Evolutionary conservation across 2,329 filamentous ascomycete species (phyloP), one percentile per base, ranked within the genome.

Genomic region (Colletotrichum spinosum): DNA sequence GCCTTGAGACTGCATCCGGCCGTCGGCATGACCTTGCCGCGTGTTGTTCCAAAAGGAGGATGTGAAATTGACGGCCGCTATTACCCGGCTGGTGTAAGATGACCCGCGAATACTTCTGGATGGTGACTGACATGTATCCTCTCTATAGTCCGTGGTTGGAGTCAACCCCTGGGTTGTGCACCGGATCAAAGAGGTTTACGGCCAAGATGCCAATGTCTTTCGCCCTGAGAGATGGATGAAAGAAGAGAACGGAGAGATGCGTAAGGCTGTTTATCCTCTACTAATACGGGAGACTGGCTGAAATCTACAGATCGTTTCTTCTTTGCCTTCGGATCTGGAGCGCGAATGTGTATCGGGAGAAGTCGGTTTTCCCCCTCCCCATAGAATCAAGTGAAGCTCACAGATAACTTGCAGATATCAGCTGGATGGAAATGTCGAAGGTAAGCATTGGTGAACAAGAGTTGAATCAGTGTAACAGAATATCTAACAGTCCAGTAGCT

Each of bases 81-180:
- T 49, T 66, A 73, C 34, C 68, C 69, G 1, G 72, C 67, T n/a
- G 72, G 71, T 4, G 72, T 72, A 39, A 39, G 51, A 15, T 34
- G 4, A 25, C 4, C 25, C 25, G 25, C 13, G 8, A 34, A 10
- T 7, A 15, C 2, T 15, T 5, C 25, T 25, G 25, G 25, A 25
- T 25, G 25, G 25, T 25, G 25, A 6, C 8, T 25, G 13, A 15
- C 2, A 2, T 15, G 35, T 4, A 12, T 4, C 15, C 8, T 9
- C 10, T 13, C 2, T 25, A 3, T 9, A 62, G 59, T 52, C 46
- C 2, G 69, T 71, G 38, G 69, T 73, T 6, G 69, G 69, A 11
- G 69, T 72, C 15, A 72, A 71, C 15, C 71, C 70, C 10, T 74
- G 71, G 72, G 72, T 73, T 12, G 65, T 73, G 2, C 72, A 73